Evolutionary conservation across 441 rosid genomes (phyloP), one percentile per base, ranked within the genome.

Genomic region (Pelargonium fulgidum): DNA sequence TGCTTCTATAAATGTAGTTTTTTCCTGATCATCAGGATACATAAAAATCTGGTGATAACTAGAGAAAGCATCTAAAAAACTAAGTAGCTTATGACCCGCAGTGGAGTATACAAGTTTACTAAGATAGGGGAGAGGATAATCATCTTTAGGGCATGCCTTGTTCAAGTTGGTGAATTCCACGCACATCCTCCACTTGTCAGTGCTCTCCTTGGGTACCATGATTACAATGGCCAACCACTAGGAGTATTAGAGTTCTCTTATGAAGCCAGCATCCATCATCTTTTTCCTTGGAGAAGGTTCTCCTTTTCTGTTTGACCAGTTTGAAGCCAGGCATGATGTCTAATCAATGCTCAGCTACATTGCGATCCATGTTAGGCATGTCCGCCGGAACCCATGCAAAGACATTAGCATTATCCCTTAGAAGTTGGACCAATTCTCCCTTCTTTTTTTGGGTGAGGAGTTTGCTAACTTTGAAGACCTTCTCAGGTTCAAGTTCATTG

Each of bases 311-410:
- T 2, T 26, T 26, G 1, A 26, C 29, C 1, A 2, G 29, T 1
- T 26, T 1, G 29, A 2, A 2, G 3, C 26, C 1, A 3, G 64
- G 64, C 0, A 9, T 20, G 13, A 61, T 20, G 12, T 17, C 5
- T 20, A 61, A 12, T 24, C 29, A 3, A 26, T 61, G 64, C 0
- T 2, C 3, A 11, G 19, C 19, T 7, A 61, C 10, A 3, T 14
- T 2, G 0, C 0, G 3, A 0, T 24, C 19, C 12, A 61, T 2
- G 11, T 12, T 20, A 11, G 4, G 3, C 64, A 61, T 61, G 6
- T 61, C 64, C n/a, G n/a, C n/a, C n/a, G 29, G 64, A 0, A 3
- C 2, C 64, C 64, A 61, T 7, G 64, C 64, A 61, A 61, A 61
- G n/a, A n/a, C n/a, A n/a, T n/a, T n/a, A n/a, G n/a, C n/a, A n/a